A percentile compares a stretch with the other conserved stretches of the same genome.
These are phyloP conservation scores for Populus euphratica DNA, from an alignment of 345 rosid genomes.

Conservation along the genomic window DNA sequence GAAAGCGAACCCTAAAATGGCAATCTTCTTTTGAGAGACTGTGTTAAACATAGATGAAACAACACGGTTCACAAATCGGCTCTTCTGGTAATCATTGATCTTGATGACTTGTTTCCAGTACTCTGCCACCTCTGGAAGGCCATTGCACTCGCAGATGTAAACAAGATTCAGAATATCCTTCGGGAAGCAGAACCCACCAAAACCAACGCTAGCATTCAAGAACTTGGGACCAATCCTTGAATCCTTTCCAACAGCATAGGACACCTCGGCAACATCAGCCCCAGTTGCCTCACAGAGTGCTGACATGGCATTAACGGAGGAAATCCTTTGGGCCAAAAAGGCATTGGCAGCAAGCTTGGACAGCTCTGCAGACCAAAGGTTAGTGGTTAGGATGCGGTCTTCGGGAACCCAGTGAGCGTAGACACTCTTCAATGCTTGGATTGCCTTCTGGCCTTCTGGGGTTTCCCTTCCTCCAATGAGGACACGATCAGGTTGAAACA, in stretches of 20 bases:
- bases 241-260: conserved; percentile 77
- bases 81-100: conserved; percentile 87
- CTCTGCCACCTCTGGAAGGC: conserved; percentile 88
- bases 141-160: conserved; percentile 91
- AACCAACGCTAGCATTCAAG: conserved; percentile 84
- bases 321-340: conserved; percentile 84
- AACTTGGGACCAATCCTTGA: conserved; percentile 80
- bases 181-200: conserved; percentile 91
- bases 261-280: conserved; percentile 70
- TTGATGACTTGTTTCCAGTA: conserved; percentile 96
- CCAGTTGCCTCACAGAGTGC: conserved; percentile 93
- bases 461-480: conserved; percentile 94
- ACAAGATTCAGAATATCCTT: conserved; percentile 82
- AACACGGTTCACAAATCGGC: conserved; percentile 75
- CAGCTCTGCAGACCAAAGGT: conserved; percentile 94
- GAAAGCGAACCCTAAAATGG: conserved; percentile 77
- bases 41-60: conserved; percentile 92
- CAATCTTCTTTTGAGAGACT: conserved; percentile 76
- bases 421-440: conserved; percentile 68
- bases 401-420: conserved; percentile 89
- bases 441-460: conserved; percentile 75
- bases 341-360: conserved; percentile 96
- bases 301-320: conserved; percentile 90
- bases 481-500: conserved; percentile 73
- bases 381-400: conserved; percentile 73